Evolutionary conservation across 257 asterid species (phyloP).

Genomic region (Solanum pennellii): DNA sequence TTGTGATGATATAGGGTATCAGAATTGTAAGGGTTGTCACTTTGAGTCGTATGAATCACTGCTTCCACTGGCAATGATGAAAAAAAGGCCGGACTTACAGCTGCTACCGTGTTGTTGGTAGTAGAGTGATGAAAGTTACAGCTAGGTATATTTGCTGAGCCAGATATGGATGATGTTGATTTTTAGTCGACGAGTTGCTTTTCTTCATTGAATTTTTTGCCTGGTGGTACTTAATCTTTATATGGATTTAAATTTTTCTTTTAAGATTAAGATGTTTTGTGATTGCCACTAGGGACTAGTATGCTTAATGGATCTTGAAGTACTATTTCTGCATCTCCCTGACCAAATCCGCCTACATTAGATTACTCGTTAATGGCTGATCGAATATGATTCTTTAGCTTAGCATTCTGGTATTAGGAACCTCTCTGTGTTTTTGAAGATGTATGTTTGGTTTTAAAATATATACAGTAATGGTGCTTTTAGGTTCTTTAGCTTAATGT

Average conservation of each 20-base stretch:
- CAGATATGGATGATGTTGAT: slow-evolving; percentile 12
- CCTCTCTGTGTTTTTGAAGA: background rate
- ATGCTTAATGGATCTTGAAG: background rate
- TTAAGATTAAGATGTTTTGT: background rate
- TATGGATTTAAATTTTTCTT: background rate
- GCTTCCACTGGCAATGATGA: slow-evolving; percentile 61
- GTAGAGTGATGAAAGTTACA: slow-evolving; percentile 59
- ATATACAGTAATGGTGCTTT: background rate
- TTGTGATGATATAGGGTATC: background rate
- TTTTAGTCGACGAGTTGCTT: background rate
- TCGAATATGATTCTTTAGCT: background rate
- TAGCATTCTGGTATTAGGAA: background rate
- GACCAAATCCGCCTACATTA: too few relatives aligned
- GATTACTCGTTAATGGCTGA: too few relatives aligned
- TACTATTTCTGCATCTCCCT: too few relatives aligned
- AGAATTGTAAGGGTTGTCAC: background rate
- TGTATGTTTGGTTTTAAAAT: background rate
- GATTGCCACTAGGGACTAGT: background rate
- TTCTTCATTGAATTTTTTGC: background rate
- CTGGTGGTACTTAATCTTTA: background rate
- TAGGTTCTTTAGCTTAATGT: background rate
- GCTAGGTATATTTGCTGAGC: slow-evolving; percentile 65
- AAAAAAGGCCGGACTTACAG: slow-evolving; percentile 89
- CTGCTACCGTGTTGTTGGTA: slow-evolving; percentile 75
- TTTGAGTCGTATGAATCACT: background rate